A percentile compares a stretch with the other conserved stretches of the same genome.
Evolutionary conservation across 805 yeast genomes (phyloP).

Genomic region (Cyberlindnera euphorbiae): DNA sequence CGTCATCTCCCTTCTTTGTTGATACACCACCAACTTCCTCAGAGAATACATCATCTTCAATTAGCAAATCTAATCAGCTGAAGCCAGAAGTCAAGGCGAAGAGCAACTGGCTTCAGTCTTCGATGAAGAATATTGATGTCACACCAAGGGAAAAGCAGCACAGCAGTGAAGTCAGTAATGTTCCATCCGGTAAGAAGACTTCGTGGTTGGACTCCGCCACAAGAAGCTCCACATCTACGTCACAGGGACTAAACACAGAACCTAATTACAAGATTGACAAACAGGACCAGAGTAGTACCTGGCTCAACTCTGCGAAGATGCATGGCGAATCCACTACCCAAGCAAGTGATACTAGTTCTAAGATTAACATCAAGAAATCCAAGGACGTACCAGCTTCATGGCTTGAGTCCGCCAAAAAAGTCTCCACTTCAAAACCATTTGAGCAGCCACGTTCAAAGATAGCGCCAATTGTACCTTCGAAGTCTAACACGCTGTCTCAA

Average conservation of each 20-base stretch:
- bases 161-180: slow-evolving; percentile 5
- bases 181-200: not conserved
- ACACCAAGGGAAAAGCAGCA: slow-evolving; percentile 3
- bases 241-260: slow-evolving; percentile 5
- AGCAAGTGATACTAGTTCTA: slow-evolving; percentile 4
- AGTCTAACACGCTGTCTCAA: slow-evolving; percentile 28
- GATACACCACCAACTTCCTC: not conserved
- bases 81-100: slow-evolving; percentile 15
- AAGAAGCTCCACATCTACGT: slow-evolving; percentile 11
- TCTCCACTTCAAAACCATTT: slow-evolving; percentile 2
- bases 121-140: no score
- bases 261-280: slow-evolving; percentile 5
- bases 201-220: slow-evolving; percentile 14
- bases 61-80: not conserved
- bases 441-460: slow-evolving; percentile 19
- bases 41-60: slow-evolving; percentile 1
- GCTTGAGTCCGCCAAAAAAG: slow-evolving; percentile 22
- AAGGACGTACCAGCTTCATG: slow-evolving; percentile 13
- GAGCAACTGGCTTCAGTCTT: slow-evolving; percentile 10
- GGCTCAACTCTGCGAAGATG: slow-evolving; percentile 10
- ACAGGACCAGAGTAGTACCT: not conserved
- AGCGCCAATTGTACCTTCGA: slow-evolving; percentile 29
- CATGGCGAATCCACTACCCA: slow-evolving; percentile 5
- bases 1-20: not conserved
- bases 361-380: slow-evolving; percentile 1